Evolutionary conservation across 2,329 filamentous ascomycete species (phyloP), one percentile per base, ranked within the genome.

Genomic region (Talaromyces sp.): DNA sequence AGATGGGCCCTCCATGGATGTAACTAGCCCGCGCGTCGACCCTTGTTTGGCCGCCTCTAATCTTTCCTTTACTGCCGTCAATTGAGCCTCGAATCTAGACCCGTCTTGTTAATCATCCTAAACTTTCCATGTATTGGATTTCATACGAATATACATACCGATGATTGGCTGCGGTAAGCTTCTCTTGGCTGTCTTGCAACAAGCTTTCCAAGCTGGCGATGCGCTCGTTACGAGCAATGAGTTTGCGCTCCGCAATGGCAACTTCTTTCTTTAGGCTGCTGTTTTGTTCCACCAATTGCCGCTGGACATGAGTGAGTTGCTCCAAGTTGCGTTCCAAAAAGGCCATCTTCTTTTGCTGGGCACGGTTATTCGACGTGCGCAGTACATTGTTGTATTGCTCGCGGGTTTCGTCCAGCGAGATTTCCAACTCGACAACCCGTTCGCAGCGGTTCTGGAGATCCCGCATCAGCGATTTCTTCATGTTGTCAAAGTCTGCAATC

Each of bases 291-390:
- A 99, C 95, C 12, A 99, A 87, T 79, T 99, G 95, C 60, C 95
- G 88, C 79, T 99, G 95, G 59, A 99, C 95, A 73, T 96, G 92
- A 3, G 95, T 99, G 60, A 99, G 84, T 78, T 99, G 95, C 80
- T 99, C 95, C 47, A 99, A 87, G 75, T 99, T 99, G 73, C 95
- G 89, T 82, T 99, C 95, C 57, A 99, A 81, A 85, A 99, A 99
- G 16, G 95, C 96, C 91, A 99, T 98, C 86, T 99, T 99, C 89
- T 99, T 99, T 79, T 99, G 95, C 81, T 99, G 95, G 28, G 95
- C 94, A 63, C 95, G 90, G 82, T 96, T 98, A 83, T 99, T 99
- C 68, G 92, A 96, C 56, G 92, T 95, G 61, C 94, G 89, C 62
- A 99, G 85, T 64, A 99, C 95, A 70, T 96, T 97, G 83, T 99